Conservation (phyloP, 768 basidiomycete species). For the Boletus tomentosulus region DNA sequence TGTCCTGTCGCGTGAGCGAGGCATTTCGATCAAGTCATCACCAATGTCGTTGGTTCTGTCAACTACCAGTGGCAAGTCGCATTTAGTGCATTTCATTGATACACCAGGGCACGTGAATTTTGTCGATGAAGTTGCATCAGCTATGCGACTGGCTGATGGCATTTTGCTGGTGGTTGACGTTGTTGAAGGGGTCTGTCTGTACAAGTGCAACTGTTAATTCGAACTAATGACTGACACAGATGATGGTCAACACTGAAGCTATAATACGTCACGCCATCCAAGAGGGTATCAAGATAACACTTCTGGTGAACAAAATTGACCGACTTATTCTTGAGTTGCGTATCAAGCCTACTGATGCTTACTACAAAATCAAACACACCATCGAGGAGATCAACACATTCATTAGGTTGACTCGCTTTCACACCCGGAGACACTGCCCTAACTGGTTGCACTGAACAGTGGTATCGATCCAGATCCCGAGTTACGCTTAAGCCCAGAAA, state of each 20-base stretch:
- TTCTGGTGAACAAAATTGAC: conserved; percentile 98
- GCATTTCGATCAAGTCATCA: conserved; percentile 93
- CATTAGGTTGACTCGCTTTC: conserved; percentile 62
- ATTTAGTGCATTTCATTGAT: conserved; percentile 90
- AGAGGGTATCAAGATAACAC: conserved; percentile 83
- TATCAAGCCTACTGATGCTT: conserved; percentile 93
- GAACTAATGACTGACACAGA: conserved; percentile 39
- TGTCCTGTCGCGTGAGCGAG: conserved; percentile 78
- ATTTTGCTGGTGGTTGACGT: conserved; percentile 93
- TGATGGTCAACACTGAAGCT: conserved; percentile 91
- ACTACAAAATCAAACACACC: conserved; percentile 98
- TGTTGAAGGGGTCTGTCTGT: conserved; percentile 83
- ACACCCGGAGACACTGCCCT: not conserved
- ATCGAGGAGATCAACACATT: conserved; percentile 98
- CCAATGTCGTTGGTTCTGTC: conserved; percentile 92
- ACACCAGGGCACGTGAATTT: conserved; percentile 99
- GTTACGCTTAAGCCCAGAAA: conserved; percentile 86
- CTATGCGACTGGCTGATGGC: conserved; percentile 85
- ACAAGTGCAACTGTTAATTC: not conserved
- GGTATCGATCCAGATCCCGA: conserved; percentile 86
- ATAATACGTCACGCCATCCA: conserved; percentile 86
- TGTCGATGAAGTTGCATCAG: conserved; percentile 92
- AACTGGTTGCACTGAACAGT: conserved; percentile 32
- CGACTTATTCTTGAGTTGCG: conserved; percentile 94
- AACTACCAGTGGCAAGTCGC: conserved; percentile 86